Evolutionary conservation across 2,329 filamentous ascomycete genomes (phyloP).

Genomic region (Cordyceps pruinosa): DNA sequence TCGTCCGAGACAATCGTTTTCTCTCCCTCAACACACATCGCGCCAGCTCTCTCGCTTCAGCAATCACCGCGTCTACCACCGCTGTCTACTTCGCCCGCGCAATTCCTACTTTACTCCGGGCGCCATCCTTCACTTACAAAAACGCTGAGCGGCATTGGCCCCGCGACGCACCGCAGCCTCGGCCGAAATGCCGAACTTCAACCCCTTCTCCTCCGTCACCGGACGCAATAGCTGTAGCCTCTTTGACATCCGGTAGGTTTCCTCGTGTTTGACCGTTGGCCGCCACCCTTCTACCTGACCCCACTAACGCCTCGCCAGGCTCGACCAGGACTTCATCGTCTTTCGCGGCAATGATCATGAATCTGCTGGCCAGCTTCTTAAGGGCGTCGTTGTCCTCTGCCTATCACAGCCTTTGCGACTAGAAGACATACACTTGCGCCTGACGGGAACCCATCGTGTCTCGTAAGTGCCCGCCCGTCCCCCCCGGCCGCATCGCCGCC

Average conservation of each 20-base stretch:
- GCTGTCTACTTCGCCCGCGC: too few species aligned
- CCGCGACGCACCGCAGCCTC: not conserved
- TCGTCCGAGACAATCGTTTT: not conserved
- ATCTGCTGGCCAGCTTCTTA: conserved; percentile 66
- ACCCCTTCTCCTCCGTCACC: conserved; percentile 46
- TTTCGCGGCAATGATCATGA: conserved; percentile 70
- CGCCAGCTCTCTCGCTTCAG: not conserved
- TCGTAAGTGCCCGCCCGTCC: conserved; percentile 46
- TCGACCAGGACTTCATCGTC: conserved; percentile 73
- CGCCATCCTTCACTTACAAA: not conserved
- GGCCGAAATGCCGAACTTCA: conserved; percentile 47
- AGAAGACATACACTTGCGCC: conserved; percentile 64
- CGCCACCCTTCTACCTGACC: not conserved
- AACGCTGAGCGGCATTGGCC: conserved; percentile 4
- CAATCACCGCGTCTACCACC: too few species aligned
- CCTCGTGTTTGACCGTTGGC: not conserved
- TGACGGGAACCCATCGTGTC: conserved; percentile 60
- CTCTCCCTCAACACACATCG: not conserved
- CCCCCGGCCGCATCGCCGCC: not conserved
- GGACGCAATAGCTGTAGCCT: conserved; percentile 45
- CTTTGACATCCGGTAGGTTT: conserved; percentile 51
- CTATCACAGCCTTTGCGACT: conserved; percentile 61
- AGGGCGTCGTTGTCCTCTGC: conserved; percentile 67
- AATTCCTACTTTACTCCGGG: not conserved
- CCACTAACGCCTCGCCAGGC: conserved; percentile 36